These are phyloP conservation scores for Inga leiocalycina DNA, from an alignment of 306 rosid genomes.

Conservation along the genomic window DNA sequence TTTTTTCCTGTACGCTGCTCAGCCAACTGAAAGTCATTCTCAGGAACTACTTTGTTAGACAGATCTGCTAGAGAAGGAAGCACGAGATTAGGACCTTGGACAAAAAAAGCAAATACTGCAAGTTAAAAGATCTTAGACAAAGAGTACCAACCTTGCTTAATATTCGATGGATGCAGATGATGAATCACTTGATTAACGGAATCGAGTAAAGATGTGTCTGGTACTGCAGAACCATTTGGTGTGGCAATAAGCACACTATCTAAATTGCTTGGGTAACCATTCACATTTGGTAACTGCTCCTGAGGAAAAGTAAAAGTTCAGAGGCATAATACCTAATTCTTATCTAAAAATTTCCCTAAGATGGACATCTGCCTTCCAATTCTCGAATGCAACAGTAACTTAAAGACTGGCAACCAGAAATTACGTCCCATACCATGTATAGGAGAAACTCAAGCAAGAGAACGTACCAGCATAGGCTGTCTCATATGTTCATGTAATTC, in stretches of 20 bases:
- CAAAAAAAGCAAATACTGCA: constrained; percentile 4
- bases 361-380: constrained; percentile 25
- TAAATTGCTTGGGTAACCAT: constrained; percentile 43
- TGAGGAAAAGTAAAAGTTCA: constrained; percentile 44
- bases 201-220: constrained; percentile 37
- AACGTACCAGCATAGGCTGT: constrained; percentile 53
- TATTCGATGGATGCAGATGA: constrained; percentile 42
- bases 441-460: constrained; percentile 25
- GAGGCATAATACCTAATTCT: constrained; percentile 33
- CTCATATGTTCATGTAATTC: constrained; percentile 43
- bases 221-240: constrained; percentile 49
- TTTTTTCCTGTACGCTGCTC: constrained; percentile 70
- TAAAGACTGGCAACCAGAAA: constrained; percentile 21
- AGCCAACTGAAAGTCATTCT: constrained; percentile 58
- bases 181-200: constrained; percentile 44
- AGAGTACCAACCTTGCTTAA: constrained; percentile 59
- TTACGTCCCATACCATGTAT: constrained; percentile 6
- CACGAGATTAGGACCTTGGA: constrained; percentile 34
- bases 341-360: constrained; percentile 22
- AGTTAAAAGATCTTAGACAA: constrained; percentile 32
- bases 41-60: constrained; percentile 56
- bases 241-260: constrained; percentile 46
- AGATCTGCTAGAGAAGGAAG: constrained; percentile 49
- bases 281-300: constrained; percentile 56
- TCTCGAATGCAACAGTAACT: constrained; percentile 31